A percentile compares a stretch with the other conserved stretches of the same genome.
phyloP scores from a whole-genome alignment of 169 alveolate species.

The Sarcocystis neurona region DNA sequence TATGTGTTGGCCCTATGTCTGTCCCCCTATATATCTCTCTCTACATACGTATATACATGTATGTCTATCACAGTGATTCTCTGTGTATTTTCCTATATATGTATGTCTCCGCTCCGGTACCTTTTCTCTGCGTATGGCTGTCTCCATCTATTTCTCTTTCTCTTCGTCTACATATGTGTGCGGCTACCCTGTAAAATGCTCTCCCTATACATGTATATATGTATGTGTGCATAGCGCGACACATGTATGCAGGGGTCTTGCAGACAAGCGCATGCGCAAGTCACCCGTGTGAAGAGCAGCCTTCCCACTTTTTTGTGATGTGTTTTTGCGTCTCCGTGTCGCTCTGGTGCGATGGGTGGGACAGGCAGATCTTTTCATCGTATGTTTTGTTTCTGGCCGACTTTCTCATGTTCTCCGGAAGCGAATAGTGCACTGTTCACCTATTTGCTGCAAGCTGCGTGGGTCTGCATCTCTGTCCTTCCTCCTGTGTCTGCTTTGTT shows the following conservation, averaged over 20 bases:
- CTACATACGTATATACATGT: not conserved
- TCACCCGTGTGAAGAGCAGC: too few relatives aligned
- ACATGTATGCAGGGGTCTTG: too few relatives aligned
- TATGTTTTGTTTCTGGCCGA: not conserved
- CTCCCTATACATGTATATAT: too few relatives aligned
- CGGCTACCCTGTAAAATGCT: not conserved
- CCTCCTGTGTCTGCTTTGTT: not conserved
- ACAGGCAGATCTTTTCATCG: not conserved
- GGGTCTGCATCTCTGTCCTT: not conserved
- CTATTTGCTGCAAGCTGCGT: not conserved
- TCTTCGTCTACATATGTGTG: not conserved
- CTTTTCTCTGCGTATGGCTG: not conserved
- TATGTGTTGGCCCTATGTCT: too few relatives aligned
- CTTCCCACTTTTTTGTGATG: too few relatives aligned
- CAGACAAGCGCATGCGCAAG: too few relatives aligned
- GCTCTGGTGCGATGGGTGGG: too few relatives aligned
- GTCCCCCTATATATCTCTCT: not conserved
- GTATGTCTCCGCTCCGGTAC: not conserved
- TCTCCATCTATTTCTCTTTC: not conserved
- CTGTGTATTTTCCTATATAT: not conserved
- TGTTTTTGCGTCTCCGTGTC: too few relatives aligned
- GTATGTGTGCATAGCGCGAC: too few relatives aligned
- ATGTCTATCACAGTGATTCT: not conserved
- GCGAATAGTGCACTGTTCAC: too few relatives aligned
- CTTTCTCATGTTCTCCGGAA: not conserved